phyloP scores from a whole-genome alignment of 345 rosid genomes.

The Populus ilicifolia region DNA sequence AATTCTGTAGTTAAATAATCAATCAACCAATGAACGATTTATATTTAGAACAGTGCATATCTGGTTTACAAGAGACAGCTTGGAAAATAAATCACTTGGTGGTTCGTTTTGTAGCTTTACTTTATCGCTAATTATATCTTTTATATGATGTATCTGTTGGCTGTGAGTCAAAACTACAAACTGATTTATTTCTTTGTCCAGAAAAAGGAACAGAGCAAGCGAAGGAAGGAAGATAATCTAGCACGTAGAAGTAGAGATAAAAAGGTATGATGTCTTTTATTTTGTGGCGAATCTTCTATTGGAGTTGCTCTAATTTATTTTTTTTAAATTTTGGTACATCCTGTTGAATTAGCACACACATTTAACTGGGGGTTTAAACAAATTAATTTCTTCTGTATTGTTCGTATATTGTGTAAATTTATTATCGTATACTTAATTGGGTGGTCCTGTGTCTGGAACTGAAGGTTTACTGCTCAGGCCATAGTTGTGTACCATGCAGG shows the following conservation, averaged over 20 bases:
- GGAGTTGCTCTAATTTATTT: background rate
- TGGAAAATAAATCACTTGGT: background rate
- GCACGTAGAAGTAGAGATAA: slow-evolving; percentile 54
- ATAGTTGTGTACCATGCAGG: background rate
- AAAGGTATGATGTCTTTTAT: slow-evolving; percentile 39
- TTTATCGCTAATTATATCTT: background rate
- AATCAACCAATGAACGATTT: background rate
- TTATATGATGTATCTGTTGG: background rate
- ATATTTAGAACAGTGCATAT: background rate
- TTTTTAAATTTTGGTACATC: background rate
- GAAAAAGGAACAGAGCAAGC: slow-evolving; percentile 67
- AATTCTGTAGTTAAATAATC: background rate
- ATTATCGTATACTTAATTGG: background rate
- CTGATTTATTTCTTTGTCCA: slow-evolving; percentile 27
- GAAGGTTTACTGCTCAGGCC: background rate
- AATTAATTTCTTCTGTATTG: background rate
- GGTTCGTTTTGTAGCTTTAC: slow-evolving; percentile 1
- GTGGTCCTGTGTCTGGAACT: background rate
- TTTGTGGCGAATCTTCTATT: background rate
- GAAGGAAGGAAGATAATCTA: slow-evolving; percentile 60
- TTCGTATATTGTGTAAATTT: background rate
- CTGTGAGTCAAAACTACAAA: background rate
- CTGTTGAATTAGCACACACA: background rate
- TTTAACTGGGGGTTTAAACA: background rate
- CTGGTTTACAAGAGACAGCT: background rate